Evolutionary conservation across 495 filamentous ascomycete genomes (phyloP).

Genomic region (Hypoxylon perforatum): DNA sequence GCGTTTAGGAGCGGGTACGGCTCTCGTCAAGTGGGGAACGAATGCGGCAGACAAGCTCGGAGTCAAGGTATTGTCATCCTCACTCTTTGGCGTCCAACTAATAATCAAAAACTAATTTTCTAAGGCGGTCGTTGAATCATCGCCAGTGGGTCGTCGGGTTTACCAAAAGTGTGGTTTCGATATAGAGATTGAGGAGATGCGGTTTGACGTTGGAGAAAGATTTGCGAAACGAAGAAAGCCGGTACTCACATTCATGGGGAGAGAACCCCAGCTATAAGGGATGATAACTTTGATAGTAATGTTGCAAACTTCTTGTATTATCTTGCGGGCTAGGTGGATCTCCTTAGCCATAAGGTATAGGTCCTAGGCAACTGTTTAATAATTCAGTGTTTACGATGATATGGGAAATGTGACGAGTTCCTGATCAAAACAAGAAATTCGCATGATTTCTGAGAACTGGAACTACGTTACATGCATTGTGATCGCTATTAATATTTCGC

Average conservation of each 20-base stretch:
- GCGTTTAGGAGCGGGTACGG: constrained; percentile 59
- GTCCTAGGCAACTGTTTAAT: no score
- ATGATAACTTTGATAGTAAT: no score
- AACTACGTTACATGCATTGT: constrained; percentile 29
- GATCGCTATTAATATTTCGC: constrained; percentile 8
- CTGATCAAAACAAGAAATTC: constrained; percentile 2
- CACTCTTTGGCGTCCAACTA: neutral
- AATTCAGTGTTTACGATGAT: no score
- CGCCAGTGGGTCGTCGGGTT: constrained; percentile 28
- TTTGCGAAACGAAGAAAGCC: constrained; percentile 31
- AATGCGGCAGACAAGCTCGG: constrained; percentile 52
- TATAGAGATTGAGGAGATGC: constrained; percentile 37
- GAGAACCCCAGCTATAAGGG: constrained; percentile 17
- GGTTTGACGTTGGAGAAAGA: constrained; percentile 29
- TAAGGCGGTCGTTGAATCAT: constrained; percentile 38
- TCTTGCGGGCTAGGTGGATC: no score
- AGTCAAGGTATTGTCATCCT: constrained; percentile 16
- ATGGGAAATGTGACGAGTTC: no score
- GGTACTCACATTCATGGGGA: constrained; percentile 35
- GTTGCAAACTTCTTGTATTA: no score
- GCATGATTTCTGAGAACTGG: constrained; percentile 1
- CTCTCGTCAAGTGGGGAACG: constrained; percentile 64
- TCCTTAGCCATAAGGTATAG: no score
- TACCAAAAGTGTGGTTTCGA: constrained; percentile 39
- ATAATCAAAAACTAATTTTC: neutral